phyloP scores from a whole-genome alignment of 75 land plant genomes.

The Sequoiadendron giganteum region DNA sequence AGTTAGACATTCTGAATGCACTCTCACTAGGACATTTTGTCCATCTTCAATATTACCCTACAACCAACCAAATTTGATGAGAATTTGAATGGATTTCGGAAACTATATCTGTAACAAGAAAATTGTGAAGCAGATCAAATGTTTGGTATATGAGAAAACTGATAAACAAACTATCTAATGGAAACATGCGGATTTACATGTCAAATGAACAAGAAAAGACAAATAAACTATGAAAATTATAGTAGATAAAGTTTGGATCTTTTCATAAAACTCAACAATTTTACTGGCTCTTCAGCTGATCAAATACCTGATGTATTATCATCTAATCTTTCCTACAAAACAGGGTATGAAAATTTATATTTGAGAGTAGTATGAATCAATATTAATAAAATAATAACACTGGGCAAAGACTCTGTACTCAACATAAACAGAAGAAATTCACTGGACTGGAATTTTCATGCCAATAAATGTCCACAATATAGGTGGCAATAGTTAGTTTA shows the following conservation, averaged over 20 bases:
- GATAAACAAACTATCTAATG: background rate
- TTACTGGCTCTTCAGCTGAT: background rate
- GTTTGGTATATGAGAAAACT: background rate
- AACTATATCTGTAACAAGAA: slow-evolving; percentile 7
- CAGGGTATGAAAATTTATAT: background rate
- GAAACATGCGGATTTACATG: background rate
- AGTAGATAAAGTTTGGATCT: background rate
- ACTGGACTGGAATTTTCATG: background rate
- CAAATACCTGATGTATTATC: background rate
- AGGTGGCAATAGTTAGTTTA: background rate
- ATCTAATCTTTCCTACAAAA: background rate
- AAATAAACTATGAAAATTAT: background rate
- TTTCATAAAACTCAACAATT: background rate
- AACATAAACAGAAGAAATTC: background rate
- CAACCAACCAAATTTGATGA: background rate
- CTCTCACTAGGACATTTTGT: slow-evolving; percentile 83
- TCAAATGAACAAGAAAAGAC: background rate
- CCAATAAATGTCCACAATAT: background rate
- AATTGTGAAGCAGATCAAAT: background rate
- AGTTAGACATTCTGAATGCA: slow-evolving; percentile 96
- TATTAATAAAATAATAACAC: background rate
- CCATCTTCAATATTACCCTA: slow-evolving; percentile 99
- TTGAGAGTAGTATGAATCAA: background rate
- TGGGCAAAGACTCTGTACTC: background rate
- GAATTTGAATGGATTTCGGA: background rate